Evolutionary conservation across 352 stramenopile genomes (phyloP), one percentile per base, ranked within the genome.

Genomic region (Phytophthora litchii): DNA sequence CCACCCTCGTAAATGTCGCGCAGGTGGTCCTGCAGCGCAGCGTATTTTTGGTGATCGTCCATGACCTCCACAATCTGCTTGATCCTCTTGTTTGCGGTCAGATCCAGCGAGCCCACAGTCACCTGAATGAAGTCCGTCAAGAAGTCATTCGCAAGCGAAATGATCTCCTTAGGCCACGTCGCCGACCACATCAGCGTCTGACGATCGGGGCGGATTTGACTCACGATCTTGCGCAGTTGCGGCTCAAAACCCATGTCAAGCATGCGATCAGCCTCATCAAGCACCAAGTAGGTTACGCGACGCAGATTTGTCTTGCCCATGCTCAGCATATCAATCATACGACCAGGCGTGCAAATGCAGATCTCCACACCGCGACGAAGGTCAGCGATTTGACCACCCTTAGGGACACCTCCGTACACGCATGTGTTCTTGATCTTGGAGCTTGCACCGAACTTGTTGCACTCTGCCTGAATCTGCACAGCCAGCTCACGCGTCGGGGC

Each of bases 351-450:
- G 59, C 86, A 94, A 61, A 94, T 94, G 55, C 86, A 94, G 27
- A 95, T 90, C 56, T 94, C 82, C 4, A 94, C 86, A 55, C 84
- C 82, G 23, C 82, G 82, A 58, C 76, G 76, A 35, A 98, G 70
- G 40, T 96, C 92, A 35, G 76, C 72, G 27, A 93, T 91, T 78
- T 98, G 95, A 16, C 77, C 78, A 13, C 88, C 79, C 79, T 99
- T 99, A 14, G 96, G 94, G 16, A 99, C 97, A 77, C 97, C 98
- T 48, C 97, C 98, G 69, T 99, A 99, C 13, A 99, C 92, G 61
- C 97, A 98, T 38, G 97, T 99, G 73, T 99, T 99, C 70, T 99
- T 99, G 72, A 99, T 99, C 67, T 98, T 97, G 11, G 89, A 98
- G 29, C 88, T 98, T 1, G 75, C 70, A 31, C 97, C 97, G 71